These are phyloP conservation scores for Cardamine chenopodiifolia DNA, from an alignment of 345 rosid species.

Conservation along the genomic window DNA sequence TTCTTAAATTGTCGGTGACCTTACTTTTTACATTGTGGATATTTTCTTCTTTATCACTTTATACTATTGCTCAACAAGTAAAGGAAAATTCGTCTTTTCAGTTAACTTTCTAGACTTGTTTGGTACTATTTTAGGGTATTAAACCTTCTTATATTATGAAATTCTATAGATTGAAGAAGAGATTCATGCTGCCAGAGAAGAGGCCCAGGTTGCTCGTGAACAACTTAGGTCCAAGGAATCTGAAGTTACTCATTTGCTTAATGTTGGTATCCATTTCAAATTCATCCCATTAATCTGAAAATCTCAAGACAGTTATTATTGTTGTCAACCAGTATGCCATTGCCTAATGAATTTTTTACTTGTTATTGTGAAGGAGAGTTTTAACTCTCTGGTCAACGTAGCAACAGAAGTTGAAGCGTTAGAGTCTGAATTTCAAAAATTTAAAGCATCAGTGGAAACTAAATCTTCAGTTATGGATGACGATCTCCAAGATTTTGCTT, in stretches of 20 bases:
- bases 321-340: constrained; percentile 12
- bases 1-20: background rate
- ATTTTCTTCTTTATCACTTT: no score
- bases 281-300: constrained; percentile 21
- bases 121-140: background rate
- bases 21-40: no score
- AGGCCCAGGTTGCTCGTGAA: constrained; percentile 59
- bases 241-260: constrained; percentile 50
- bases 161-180: constrained; percentile 59
- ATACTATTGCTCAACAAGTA: background rate
- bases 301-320: constrained; percentile 9
- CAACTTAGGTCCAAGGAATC: constrained; percentile 53
- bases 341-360: constrained; percentile 13
- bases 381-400: constrained; percentile 47
- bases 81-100: background rate
- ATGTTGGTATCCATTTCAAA: constrained; percentile 26
- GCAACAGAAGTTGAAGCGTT: constrained; percentile 61
- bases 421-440: constrained; percentile 53
- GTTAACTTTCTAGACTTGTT: constrained; percentile 18
- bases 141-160: constrained; percentile 18
- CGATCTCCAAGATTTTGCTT: constrained; percentile 58
- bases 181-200: constrained; percentile 63
- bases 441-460: constrained; percentile 51
- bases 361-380: constrained; percentile 43
- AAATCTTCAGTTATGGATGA: constrained; percentile 59